Percentiles rank a stretch among this genome's conserved stretches.
phyloP scores from a whole-genome alignment of 2,329 filamentous ascomycete genomes.

The Neonectria neomacrospora region DNA sequence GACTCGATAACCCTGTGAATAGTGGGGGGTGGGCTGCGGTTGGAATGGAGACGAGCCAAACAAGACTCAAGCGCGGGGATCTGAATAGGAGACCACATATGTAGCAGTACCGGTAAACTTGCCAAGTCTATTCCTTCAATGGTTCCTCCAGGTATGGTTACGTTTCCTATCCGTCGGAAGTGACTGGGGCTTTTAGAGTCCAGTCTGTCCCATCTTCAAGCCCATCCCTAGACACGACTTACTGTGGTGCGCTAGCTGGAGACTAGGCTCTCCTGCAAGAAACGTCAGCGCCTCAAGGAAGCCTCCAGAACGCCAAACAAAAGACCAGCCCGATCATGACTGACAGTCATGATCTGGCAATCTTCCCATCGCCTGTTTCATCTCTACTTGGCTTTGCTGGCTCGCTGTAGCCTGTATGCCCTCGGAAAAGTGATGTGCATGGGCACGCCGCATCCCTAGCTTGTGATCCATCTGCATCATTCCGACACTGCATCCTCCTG shows the following conservation, averaged over 20 bases:
- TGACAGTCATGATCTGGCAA: conserved; percentile 5
- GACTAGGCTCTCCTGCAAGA: background rate
- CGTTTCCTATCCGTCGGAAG: background rate
- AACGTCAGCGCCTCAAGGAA: conserved; percentile 9
- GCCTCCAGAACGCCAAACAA: background rate
- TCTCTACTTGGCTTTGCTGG: background rate
- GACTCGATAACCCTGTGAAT: background rate
- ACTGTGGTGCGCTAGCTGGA: background rate
- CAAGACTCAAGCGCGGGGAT: background rate
- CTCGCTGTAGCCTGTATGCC: background rate
- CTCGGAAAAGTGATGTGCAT: conserved; percentile 24
- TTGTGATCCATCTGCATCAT: conserved; percentile 13
- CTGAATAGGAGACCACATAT: background rate
- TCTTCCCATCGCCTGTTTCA: background rate
- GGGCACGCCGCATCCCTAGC: conserved; percentile 15
- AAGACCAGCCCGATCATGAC: background rate
- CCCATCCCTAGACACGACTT: background rate
- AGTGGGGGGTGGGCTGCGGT: background rate
- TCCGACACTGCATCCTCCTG: conserved; percentile 12
- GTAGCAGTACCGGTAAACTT: background rate
- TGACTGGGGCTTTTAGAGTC: background rate
- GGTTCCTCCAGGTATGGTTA: background rate
- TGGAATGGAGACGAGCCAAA: conserved; percentile 1
- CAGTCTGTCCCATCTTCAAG: background rate
- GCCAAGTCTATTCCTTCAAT: background rate